Conservation (phyloP, 805 yeast species). For the Kuraishia piskuri region DNA sequence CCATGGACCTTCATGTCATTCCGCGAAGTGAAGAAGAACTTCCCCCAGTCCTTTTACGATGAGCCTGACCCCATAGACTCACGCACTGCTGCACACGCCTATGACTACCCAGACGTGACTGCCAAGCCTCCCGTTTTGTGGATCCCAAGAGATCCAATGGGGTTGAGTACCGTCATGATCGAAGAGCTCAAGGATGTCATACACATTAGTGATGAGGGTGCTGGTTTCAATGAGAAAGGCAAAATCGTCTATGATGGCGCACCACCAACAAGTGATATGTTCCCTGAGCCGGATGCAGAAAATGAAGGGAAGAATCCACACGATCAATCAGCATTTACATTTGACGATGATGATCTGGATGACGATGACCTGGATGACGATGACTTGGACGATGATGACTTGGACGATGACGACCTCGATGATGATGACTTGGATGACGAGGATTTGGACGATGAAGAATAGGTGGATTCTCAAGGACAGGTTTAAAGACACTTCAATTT, state of each 20-base stretch:
- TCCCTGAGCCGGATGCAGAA: conserved; percentile 1
- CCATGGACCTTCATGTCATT: conserved; percentile 48
- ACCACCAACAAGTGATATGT: conserved; percentile 30
- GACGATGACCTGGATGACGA: background rate
- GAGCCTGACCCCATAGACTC: conserved; percentile 34
- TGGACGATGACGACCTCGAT: background rate
- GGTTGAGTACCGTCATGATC: conserved; percentile 59
- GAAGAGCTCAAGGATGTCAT: conserved; percentile 46
- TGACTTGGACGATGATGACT: background rate
- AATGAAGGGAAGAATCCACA: background rate
- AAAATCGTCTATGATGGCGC: conserved; percentile 37
- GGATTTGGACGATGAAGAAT: background rate
- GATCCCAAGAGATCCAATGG: conserved; percentile 89
- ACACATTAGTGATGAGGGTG: conserved; percentile 58
- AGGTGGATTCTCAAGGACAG: too few relatives aligned
- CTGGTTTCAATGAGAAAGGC: conserved; percentile 47
- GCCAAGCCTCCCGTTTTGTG: conserved; percentile 71
- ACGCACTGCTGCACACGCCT: conserved; percentile 53
- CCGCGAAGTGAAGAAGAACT: conserved; percentile 35
- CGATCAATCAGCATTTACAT: background rate
- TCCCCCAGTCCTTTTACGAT: conserved; percentile 53
- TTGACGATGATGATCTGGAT: background rate
- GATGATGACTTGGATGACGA: background rate
- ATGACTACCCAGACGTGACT: conserved; percentile 65
- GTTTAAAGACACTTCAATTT: too few relatives aligned